Conservation (phyloP, 2,329 filamentous ascomycete species). For the Leptographium wingfieldii region DNA sequence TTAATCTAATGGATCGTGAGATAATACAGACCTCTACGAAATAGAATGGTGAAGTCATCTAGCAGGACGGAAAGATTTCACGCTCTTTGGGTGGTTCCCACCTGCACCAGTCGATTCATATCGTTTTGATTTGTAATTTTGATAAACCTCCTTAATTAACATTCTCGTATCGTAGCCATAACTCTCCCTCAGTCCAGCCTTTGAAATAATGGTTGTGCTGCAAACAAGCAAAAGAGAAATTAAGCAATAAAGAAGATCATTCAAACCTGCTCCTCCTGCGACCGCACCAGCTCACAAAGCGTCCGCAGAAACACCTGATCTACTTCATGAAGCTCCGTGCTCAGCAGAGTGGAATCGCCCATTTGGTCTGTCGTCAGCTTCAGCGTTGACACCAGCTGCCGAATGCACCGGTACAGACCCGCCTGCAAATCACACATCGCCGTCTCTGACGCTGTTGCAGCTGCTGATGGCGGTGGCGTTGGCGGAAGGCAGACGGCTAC, state of each 20-base stretch:
- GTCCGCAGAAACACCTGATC: constrained; percentile 26
- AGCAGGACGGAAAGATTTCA: too few species aligned
- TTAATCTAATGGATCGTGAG: background rate
- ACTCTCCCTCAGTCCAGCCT: too few species aligned
- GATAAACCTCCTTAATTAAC: too few species aligned
- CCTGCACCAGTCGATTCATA: too few species aligned
- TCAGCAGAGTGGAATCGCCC: constrained; percentile 8
- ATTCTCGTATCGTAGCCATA: too few species aligned
- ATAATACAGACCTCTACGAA: too few species aligned
- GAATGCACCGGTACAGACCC: constrained; percentile 38
- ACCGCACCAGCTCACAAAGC: constrained; percentile 29
- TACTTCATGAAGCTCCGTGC: constrained; percentile 14
- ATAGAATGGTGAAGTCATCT: too few species aligned
- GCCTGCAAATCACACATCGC: constrained; percentile 31
- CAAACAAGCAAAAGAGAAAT: background rate
- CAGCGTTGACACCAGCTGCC: constrained; percentile 36
- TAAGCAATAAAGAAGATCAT: background rate
- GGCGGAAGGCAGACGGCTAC: background rate
- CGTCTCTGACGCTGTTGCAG: constrained; percentile 9
- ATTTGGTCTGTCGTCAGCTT: constrained; percentile 14
- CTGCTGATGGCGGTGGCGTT: constrained; percentile 3
- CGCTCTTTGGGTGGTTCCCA: too few species aligned
- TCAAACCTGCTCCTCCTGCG: constrained; percentile 21
- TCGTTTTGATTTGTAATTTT: too few species aligned
- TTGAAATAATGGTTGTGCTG: too few species aligned